Evolutionary conservation across 2,329 filamentous ascomycete species (phyloP), one percentile per base, ranked within the genome.

Genomic region (Ilyonectria sp.): DNA sequence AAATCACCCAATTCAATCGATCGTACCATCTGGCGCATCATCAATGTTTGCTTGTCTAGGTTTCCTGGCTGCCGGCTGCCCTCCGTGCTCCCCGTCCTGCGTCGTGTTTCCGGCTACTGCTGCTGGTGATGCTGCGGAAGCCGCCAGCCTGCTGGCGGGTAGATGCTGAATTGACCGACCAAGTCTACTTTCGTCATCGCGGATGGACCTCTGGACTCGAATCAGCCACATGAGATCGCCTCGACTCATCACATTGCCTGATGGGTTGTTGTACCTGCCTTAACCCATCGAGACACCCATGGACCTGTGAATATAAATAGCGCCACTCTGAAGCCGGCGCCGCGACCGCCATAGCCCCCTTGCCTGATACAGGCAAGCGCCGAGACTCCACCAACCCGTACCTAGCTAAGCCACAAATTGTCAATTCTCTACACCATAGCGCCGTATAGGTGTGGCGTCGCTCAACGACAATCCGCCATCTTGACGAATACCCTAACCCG

Each of bases 1-100:
- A 56, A 69, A 67, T 68, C 35, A 69, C 37, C 65, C 61, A 65
- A 67, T 68, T 73, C 54, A 69, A 68, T 66, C 71, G 65, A 71
- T 69, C 67, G 62, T 74, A 65, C 59, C 69, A 73, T 71, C 52
- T 66, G 19, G 50, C 7, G 37, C 54, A 63, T 59, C 53, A 67
- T 50, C 40, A 29, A 49, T 67, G 60, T 66, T 55, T 61, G 50
- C 26, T 63, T 60, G 59, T 49, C 62, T 33, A 58, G 64, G 69
- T 67, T 68, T 55, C 57, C 63, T 59, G 40, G 61, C 56, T 58
- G 54, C 62, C 60, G 68, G 60, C 23, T 65, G 59, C 44, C 55
- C 63, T 68, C 68, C 59, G 59, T 69, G 50, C 57, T 64, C 65
- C 60, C 63, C 59, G 69, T 66, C 26, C 26, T 70, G 62, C 53